Evolutionary conservation across 768 basidiomycete species (phyloP).

Genomic region (Lentinula guzmanii): DNA sequence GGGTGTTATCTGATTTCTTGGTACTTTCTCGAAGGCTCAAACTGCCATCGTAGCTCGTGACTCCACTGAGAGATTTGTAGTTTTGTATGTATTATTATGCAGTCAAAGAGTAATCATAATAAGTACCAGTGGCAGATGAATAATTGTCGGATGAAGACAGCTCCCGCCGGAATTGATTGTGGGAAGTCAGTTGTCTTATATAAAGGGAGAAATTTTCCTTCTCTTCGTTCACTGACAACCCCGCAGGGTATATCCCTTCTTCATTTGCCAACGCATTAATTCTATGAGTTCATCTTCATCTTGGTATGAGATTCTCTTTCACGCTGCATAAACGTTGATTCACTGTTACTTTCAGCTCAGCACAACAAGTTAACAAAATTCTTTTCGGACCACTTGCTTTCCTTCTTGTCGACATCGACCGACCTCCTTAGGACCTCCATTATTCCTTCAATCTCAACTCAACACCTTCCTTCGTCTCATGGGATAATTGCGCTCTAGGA

Average conservation of each 20-base stretch:
- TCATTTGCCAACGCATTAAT: conserved; percentile 11
- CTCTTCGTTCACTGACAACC: conserved; percentile 7
- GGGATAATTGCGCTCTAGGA: conserved; percentile 33
- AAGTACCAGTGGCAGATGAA: too few species aligned
- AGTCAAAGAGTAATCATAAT: too few species aligned
- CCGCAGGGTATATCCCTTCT: conserved; percentile 15
- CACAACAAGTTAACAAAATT: conserved; percentile 46
- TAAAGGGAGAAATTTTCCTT: background rate
- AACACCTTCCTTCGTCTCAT: conserved; percentile 19
- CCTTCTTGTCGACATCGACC: conserved; percentile 62
- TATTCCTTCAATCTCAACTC: conserved; percentile 3
- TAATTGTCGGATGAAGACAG: background rate
- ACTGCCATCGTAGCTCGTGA: too few species aligned
- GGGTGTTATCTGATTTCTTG: background rate
- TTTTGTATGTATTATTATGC: too few species aligned
- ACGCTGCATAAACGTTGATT: conserved; percentile 5
- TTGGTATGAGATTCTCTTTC: conserved; percentile 19
- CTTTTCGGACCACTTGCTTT: conserved; percentile 57
- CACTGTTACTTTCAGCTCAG: conserved; percentile 25
- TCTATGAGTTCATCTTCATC: conserved; percentile 49
- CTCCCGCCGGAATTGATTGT: background rate
- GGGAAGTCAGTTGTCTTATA: conserved; percentile 7
- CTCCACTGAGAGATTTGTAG: too few species aligned
- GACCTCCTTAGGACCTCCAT: conserved; percentile 61
- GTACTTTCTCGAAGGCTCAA: background rate